Conservation (phyloP, 2,329 filamentous ascomycete genomes). For the Helicocarpus griseus region DNA sequence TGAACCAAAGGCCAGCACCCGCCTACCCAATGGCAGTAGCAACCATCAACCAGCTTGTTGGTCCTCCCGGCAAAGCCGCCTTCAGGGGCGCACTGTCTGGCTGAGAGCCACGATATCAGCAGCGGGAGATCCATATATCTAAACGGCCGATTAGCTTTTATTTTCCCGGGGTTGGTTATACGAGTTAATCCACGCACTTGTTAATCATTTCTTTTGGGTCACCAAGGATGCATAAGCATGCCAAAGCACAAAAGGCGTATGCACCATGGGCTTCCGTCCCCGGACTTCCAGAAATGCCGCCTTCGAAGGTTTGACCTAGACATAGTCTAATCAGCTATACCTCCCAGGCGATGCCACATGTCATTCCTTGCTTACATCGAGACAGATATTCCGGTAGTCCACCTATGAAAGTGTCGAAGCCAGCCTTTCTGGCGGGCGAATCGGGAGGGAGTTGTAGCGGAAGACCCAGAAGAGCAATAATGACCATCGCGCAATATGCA, state of each 20-base stretch:
- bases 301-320: constrained; percentile 83
- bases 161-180: not conserved
- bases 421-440: constrained; percentile 56
- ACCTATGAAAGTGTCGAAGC: constrained; percentile 57
- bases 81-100: constrained; percentile 81
- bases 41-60: constrained; percentile 96
- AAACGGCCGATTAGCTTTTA: constrained; percentile 15
- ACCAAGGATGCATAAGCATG: constrained; percentile 77
- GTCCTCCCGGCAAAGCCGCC: constrained; percentile 88
- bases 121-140: constrained; percentile 68
- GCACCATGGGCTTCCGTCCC: constrained; percentile 89
- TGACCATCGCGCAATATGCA: constrained; percentile 80
- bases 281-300: constrained; percentile 78
- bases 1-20: constrained; percentile 89
- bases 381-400: constrained; percentile 71
- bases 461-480: constrained; percentile 73
- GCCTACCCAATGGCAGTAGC: constrained; percentile 97
- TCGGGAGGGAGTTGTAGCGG: constrained; percentile 68
- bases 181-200: constrained; percentile 44
- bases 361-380: constrained; percentile 51
- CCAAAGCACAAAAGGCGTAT: constrained; percentile 90
- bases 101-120: constrained; percentile 78
- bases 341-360: constrained; percentile 4
- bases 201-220: constrained; percentile 64
- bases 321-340: constrained; percentile 6